Percentiles rank a stretch among this genome's conserved stretches.
phyloP scores from a whole-genome alignment of 176 grass and related monocot genomes.

The Aegilops longissima region DNA sequence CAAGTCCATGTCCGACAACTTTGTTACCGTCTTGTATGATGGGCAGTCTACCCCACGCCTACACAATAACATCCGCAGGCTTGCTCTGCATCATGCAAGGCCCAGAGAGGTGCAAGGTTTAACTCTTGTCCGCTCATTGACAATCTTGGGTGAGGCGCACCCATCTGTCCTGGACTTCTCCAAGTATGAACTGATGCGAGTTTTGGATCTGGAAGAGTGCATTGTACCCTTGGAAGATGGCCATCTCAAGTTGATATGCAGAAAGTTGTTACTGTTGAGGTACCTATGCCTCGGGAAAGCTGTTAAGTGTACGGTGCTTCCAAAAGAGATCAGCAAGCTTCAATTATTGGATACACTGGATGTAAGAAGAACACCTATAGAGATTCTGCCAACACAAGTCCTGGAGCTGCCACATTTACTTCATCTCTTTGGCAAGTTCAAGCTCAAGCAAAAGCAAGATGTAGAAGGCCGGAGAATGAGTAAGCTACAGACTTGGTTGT shows the following conservation, averaged over 20 bases:
- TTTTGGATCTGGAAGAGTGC: not conserved
- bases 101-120: not conserved
- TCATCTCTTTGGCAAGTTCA: not conserved
- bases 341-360: not conserved
- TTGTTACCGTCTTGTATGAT: not conserved
- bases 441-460: not conserved
- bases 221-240: not conserved
- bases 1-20: not conserved
- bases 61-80: not conserved
- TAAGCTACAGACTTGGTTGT: too few relatives aligned
- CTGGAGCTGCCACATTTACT: not conserved
- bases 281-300: not conserved
- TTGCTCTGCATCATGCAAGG: not conserved
- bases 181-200: not conserved
- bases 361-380: not conserved
- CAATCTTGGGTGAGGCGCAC: not conserved
- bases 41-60: fast-evolving
- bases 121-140: not conserved
- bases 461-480: not conserved
- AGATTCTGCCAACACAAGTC: not conserved
- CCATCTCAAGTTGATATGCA: not conserved
- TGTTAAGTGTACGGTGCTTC: not conserved
- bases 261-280: not conserved
- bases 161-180: not conserved
- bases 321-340: not conserved